These are phyloP conservation scores for Cladosporium halotolerans DNA, from an alignment of 2,329 filamentous ascomycete genomes.

Conservation along the genomic window DNA sequence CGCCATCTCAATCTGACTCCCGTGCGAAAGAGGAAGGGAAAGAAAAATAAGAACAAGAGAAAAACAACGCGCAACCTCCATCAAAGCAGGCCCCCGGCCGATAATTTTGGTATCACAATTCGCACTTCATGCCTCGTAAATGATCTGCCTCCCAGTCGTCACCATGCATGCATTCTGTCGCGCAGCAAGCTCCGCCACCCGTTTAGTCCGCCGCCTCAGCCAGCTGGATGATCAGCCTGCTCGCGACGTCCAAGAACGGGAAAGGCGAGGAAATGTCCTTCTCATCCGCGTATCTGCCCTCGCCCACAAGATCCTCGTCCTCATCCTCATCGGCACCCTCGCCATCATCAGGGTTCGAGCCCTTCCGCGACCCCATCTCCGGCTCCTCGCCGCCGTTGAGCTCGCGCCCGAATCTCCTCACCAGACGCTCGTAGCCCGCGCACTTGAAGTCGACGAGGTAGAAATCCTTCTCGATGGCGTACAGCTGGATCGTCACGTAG, in stretches of 20 bases:
- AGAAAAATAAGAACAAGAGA: neutral
- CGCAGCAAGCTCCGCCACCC: neutral
- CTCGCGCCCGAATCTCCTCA: slow-evolving; percentile 38
- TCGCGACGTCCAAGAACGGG: slow-evolving; percentile 90
- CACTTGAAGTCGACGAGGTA: slow-evolving; percentile 99
- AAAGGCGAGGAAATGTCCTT: slow-evolving; percentile 95
- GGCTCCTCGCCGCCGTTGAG: slow-evolving; percentile 22
- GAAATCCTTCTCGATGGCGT: slow-evolving; percentile 84
- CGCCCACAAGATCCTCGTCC: slow-evolving; percentile 32
- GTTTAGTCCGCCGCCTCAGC: slow-evolving; percentile 62
- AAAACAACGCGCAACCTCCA: neutral
- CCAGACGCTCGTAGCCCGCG: slow-evolving; percentile 89
- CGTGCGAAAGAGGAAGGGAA: neutral
- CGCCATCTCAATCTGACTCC: neutral
- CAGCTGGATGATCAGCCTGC: slow-evolving; percentile 85
- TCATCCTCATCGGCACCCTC: slow-evolving; percentile 25
- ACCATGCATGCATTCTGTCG: neutral
- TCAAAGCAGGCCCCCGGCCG: neutral
- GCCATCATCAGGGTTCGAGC: slow-evolving; percentile 20
- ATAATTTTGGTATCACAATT: slow-evolving; percentile 1
- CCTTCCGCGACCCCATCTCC: slow-evolving; percentile 16
- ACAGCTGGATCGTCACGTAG: slow-evolving; percentile 93
- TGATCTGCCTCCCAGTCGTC: neutral
- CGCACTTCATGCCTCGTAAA: slow-evolving; percentile 7
- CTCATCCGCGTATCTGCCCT: slow-evolving; percentile 60